Evolutionary conservation across 2,329 filamentous ascomycete species (phyloP), one percentile per base, ranked within the genome.

Genomic region (Colletotrichum siamense): DNA sequence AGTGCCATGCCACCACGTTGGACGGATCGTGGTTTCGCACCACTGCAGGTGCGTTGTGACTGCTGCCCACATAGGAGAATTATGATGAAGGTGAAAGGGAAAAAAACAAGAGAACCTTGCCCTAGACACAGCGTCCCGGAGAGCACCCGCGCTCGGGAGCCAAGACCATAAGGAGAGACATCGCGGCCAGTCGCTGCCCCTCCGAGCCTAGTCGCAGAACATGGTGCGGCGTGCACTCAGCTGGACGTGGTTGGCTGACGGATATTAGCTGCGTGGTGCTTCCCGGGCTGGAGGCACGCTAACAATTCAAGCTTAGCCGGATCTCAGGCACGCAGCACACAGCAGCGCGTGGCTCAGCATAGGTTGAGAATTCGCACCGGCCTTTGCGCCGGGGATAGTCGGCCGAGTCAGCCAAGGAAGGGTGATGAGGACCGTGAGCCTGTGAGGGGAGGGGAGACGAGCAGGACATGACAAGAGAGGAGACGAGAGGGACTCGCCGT

Each of bases 291-390:
- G 44, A 73, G 57, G 74, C 34, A 76, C 74, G 74, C 74, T 69
- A 76, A 64, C 28, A 66, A 61, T 65, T 74, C 70, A 76, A 76
- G 74, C 74, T 73, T 69, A 69, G 70, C 70, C 59, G 65, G 70
- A 64, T 61, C 64, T 36, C 57, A 68, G 69, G 69, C 59, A 18
- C 16, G 36, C 36, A 44, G 36, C 36, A 44, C 1, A 18, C 34
- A 18, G 36, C 52, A 57, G 24, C 52, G 30, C 32, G 66, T 64
- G 71, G 66, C 71, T 64, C 63, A n/a, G 57, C 28, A 16, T 69
- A 57, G 36, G 44, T 22, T 18, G 44, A 22, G 30, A 30, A 44
- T 49, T 62, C 15, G 28, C 68, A 61, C 36, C 65, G n/a, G 61
- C 61, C 26, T 69, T 28, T 69, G 57, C 66, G 55, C 44, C 61